These are phyloP conservation scores for Penicillium sp. DNA, from an alignment of 2,329 filamentous ascomycete genomes.

Conservation along the genomic window DNA sequence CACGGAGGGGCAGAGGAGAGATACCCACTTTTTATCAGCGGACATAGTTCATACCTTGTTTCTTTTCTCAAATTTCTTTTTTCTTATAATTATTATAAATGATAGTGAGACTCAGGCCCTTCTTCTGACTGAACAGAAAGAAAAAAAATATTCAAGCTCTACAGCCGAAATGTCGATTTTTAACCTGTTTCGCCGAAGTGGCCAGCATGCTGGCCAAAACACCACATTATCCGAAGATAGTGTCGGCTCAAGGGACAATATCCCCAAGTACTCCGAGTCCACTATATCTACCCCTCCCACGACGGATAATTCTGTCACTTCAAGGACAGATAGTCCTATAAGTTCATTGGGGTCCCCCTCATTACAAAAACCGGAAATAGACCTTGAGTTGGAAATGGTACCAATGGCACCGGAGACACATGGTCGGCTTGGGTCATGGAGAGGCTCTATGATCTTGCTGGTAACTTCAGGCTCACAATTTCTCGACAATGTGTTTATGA, in stretches of 20 bases:
- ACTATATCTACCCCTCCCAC: conserved; percentile 15
- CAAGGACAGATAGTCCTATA: conserved; percentile 13
- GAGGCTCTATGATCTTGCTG: conserved; percentile 39
- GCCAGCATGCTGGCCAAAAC: neutral
- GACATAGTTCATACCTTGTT: conserved; percentile 7
- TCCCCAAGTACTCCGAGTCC: conserved; percentile 16
- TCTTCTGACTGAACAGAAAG: neutral
- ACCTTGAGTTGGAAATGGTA: conserved; percentile 24
- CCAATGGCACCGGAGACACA: conserved; percentile 28
- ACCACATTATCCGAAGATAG: conserved; percentile 1
- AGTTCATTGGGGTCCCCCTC: conserved; percentile 15
- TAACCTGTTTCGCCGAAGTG: conserved; percentile 14
- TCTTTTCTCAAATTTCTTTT: neutral
- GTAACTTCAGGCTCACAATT: conserved; percentile 46
- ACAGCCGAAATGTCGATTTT: conserved; percentile 15
- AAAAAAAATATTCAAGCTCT: neutral
- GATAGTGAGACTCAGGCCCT: neutral
- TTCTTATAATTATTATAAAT: conserved; percentile 2
- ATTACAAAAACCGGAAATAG: conserved; percentile 16
- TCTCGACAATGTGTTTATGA: conserved; percentile 49
- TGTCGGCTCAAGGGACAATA: neutral
- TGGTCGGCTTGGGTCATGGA: conserved; percentile 39
- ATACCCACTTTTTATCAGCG: conserved; percentile 2
- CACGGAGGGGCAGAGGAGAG: neutral
- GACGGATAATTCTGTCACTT: conserved; percentile 3